Percentiles rank a stretch among this genome's conserved stretches.
These are phyloP conservation scores for Inga laurina DNA, from an alignment of 306 rosid genomes.

Conservation along the genomic window DNA sequence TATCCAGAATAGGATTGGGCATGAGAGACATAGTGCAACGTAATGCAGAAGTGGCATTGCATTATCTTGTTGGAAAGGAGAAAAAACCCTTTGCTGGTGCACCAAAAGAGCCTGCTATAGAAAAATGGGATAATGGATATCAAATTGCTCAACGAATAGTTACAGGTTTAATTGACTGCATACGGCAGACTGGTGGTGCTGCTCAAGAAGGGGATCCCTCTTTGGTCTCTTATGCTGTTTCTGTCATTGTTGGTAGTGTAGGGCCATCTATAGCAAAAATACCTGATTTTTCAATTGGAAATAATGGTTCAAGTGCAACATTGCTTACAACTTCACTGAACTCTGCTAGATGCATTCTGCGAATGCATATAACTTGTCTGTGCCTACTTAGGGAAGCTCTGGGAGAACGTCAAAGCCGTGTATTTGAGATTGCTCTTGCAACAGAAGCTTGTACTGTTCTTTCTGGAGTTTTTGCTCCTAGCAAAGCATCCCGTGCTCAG, in stretches of 20 bases:
- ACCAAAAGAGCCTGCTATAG: conserved; percentile 64
- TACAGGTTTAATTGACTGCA: conserved; percentile 74
- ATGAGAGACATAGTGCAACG: conserved; percentile 93
- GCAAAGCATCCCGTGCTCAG: conserved; percentile 82
- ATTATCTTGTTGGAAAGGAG: conserved; percentile 66
- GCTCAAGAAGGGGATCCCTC: conserved; percentile 99
- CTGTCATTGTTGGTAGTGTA: conserved; percentile 78
- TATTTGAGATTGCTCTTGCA: conserved; percentile 95
- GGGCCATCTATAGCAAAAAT: conserved; percentile 65
- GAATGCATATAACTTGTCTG: conserved; percentile 75
- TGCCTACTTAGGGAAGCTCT: conserved; percentile 94
- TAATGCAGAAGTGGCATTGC: conserved; percentile 65
- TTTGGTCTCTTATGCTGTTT: conserved; percentile 88
- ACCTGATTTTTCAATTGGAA: conserved; percentile 65
- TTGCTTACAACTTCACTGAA: conserved; percentile 57
- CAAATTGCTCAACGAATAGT: conserved; percentile 80
- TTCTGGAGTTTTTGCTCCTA: conserved; percentile 71
- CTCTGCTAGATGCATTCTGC: conserved; percentile 68
- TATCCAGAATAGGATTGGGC: conserved; percentile 70
- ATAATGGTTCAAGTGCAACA: conserved; percentile 46
- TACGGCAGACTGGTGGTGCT: conserved; percentile 97
- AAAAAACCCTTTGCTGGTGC: conserved; percentile 64
- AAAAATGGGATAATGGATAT: conserved; percentile 87
- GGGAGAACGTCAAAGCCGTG: conserved; percentile 97
- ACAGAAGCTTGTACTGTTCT: conserved; percentile 83